A percentile compares a stretch with the other conserved stretches of the same genome.
These are phyloP conservation scores for Populus deltoides DNA, from an alignment of 345 rosid species.

Conservation along the genomic window DNA sequence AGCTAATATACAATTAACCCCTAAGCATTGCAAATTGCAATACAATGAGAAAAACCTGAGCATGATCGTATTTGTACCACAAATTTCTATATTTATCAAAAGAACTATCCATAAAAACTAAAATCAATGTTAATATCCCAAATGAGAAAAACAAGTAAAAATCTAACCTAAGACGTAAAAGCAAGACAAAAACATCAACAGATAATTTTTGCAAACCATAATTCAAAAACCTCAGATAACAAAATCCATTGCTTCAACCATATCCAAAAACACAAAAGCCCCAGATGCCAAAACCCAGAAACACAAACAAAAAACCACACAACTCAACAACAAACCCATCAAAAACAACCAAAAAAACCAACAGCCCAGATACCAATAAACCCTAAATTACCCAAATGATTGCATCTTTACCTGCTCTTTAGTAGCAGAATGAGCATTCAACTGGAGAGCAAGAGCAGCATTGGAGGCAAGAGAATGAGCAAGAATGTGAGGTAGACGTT, in stretches of 20 bases:
- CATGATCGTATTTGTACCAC: background rate
- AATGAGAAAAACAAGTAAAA: background rate
- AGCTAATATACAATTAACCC: background rate
- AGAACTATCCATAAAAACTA: background rate
- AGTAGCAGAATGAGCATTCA: constrained; percentile 90
- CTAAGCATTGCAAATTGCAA: background rate
- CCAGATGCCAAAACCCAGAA: background rate
- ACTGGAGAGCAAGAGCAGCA: constrained; percentile 85
- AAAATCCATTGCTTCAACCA: background rate
- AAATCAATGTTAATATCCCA: background rate
- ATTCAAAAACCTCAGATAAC: background rate
- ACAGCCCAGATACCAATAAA: background rate
- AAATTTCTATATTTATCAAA: background rate
- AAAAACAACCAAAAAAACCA: background rate
- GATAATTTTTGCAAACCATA: too few relatives aligned
- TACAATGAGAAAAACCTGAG: background rate
- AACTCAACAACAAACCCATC: background rate
- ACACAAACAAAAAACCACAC: background rate
- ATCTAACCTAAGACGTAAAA: background rate
- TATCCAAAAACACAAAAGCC: background rate
- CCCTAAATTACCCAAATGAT: background rate
- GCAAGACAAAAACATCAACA: background rate
- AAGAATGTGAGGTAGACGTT: constrained; percentile 85
- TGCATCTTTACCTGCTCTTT: constrained; percentile 61
- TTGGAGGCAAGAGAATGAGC: constrained; percentile 93